Evolutionary conservation across 176 grass and related monocot species (phyloP).

Genomic region (Triticum urartu): DNA sequence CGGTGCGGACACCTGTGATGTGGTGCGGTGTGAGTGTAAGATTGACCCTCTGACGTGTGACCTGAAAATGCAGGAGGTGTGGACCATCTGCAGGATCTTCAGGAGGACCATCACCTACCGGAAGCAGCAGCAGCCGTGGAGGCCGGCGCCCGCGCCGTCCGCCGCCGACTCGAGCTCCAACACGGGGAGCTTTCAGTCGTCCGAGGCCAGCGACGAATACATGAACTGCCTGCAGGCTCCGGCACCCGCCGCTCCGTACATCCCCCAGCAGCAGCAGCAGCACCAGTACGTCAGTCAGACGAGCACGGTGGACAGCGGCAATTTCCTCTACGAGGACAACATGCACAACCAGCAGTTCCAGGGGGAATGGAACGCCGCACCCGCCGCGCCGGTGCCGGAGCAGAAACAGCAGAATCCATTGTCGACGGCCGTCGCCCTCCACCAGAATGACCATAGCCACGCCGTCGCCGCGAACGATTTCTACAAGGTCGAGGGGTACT

Average conservation of each 20-base stretch:
- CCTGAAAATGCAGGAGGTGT: conserved; percentile 64
- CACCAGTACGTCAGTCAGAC: conserved; percentile 15
- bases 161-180: conserved; percentile 54
- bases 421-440: conserved; percentile 20
- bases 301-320: background rate
- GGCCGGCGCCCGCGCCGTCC: conserved; percentile 15
- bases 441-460: conserved; percentile 35
- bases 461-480: conserved; percentile 11
- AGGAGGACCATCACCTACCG: conserved; percentile 58
- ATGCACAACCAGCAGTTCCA: conserved; percentile 34
- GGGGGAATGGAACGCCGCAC: conserved; percentile 30
- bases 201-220: conserved; percentile 51
- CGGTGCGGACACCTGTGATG: too few relatives aligned
- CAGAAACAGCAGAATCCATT: conserved; percentile 34
- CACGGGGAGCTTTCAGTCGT: conserved; percentile 68
- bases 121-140: conserved; percentile 51
- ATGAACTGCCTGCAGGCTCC: conserved; percentile 33
- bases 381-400: background rate
- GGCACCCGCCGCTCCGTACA: background rate
- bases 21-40: too few relatives aligned
- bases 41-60: background rate
- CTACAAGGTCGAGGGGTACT: conserved; percentile 49
- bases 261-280: background rate
- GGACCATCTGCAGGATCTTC: conserved; percentile 92
- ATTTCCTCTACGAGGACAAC: conserved; percentile 18